phyloP scores from a whole-genome alignment of 2,329 filamentous ascomycete species.

The Dryadomyces sulphureus region DNA sequence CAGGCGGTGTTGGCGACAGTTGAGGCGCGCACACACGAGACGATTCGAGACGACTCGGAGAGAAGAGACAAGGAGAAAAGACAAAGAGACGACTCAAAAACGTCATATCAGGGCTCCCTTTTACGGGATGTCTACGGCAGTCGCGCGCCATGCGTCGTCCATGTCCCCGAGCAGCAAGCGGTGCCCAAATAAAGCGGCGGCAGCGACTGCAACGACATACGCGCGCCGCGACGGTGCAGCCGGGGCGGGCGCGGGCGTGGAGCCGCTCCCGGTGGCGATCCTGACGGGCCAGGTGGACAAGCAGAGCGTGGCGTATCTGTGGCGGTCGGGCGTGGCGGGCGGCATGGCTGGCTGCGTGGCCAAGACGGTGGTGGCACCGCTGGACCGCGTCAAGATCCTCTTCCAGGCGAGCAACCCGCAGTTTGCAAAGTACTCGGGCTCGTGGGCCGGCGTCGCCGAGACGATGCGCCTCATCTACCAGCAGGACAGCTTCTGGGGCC shows the following conservation, averaged over 20 bases:
- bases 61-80: neutral
- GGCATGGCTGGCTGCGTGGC: constrained; percentile 90
- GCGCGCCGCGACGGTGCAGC: neutral
- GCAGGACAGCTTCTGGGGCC: constrained; percentile 56
- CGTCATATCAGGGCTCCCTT: too few relatives aligned
- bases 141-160: constrained; percentile 38
- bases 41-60: too few relatives aligned
- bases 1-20: neutral
- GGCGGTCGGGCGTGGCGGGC: constrained; percentile 73
- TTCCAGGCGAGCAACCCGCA: constrained; percentile 93
- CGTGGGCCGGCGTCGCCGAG: constrained; percentile 68
- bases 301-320: constrained; percentile 68
- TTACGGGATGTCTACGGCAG: neutral
- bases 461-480: constrained; percentile 75
- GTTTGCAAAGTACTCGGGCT: constrained; percentile 83
- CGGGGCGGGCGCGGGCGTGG: constrained; percentile 14
- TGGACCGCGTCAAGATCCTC: constrained; percentile 96
- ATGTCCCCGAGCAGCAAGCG: constrained; percentile 35
- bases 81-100: neutral
- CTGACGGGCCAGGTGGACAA: constrained; percentile 42
- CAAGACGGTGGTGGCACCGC: constrained; percentile 87
- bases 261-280: constrained; percentile 32
- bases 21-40: too few relatives aligned
- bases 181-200: too few relatives aligned
- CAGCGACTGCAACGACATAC: neutral